Evolutionary conservation across 345 rosid genomes (phyloP).

Genomic region (Citrus reticulata): DNA sequence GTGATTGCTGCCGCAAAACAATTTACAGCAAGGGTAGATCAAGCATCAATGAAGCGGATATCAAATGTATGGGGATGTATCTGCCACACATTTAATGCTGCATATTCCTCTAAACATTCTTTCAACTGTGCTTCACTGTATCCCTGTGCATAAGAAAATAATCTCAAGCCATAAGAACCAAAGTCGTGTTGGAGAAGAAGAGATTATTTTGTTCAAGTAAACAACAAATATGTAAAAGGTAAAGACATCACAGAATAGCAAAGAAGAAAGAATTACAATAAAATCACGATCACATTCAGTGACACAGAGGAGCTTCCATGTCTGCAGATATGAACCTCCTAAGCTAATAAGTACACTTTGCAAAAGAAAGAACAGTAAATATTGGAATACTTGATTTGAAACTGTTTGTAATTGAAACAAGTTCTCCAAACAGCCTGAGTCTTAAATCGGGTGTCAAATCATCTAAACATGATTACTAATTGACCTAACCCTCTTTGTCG

Average conservation of each 20-base stretch:
- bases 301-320: not conserved
- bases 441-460: not conserved
- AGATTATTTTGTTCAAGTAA: not conserved
- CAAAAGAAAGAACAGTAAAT: not conserved
- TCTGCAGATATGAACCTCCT: not conserved
- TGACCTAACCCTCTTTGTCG: not conserved
- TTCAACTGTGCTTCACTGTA: constrained; percentile 97
- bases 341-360: not conserved
- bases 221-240: not conserved
- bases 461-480: not conserved
- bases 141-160: constrained; percentile 57
- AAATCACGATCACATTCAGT: not conserved
- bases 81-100: constrained; percentile 95
- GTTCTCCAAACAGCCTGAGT: not conserved
- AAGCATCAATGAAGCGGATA: constrained; percentile 78
- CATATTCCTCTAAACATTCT: constrained; percentile 97
- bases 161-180: constrained; percentile 9
- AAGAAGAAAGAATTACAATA: not conserved
- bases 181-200: not conserved
- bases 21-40: constrained; percentile 15
- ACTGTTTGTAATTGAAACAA: not conserved
- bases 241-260: not conserved
- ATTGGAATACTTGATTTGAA: not conserved
- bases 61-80: constrained; percentile 90
- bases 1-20: not conserved